phyloP scores from a whole-genome alignment of 192 early-diverging fungal genomes.

The Coemansia sp. region DNA sequence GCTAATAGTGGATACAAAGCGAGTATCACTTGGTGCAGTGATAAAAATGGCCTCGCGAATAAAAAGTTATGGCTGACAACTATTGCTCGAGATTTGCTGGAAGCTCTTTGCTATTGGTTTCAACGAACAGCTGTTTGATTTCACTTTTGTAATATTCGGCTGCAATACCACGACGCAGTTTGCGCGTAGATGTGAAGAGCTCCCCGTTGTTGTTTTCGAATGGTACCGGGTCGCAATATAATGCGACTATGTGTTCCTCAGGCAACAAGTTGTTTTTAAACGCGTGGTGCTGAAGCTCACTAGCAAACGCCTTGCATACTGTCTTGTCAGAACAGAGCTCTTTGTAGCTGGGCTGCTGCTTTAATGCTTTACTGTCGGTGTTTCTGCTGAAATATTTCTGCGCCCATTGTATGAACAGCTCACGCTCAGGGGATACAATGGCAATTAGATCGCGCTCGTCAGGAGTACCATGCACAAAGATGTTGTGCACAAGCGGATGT shows the following conservation, averaged over 20 bases:
- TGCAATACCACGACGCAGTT: slow-evolving; percentile 64
- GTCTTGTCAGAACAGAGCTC: neutral
- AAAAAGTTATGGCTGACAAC: too few relatives aligned
- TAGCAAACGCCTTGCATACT: neutral
- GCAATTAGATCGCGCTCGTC: slow-evolving; percentile 80
- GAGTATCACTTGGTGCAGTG: too few relatives aligned
- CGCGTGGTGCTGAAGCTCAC: neutral
- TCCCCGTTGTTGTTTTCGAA: slow-evolving; percentile 68
- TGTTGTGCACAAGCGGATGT: slow-evolving; percentile 76
- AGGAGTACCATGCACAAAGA: slow-evolving; percentile 91
- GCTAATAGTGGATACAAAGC: too few relatives aligned
- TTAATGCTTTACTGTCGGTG: too few relatives aligned
- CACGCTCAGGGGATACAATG: slow-evolving; percentile 81
- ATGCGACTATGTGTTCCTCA: slow-evolving; percentile 66
- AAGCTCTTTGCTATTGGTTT: slow-evolving; percentile 26
- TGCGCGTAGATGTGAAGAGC: slow-evolving; percentile 85
- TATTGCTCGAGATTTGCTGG: neutral
- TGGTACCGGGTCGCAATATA: slow-evolving; percentile 64
- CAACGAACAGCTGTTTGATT: slow-evolving; percentile 56
- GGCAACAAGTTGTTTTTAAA: neutral
- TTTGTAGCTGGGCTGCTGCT: slow-evolving; percentile 10
- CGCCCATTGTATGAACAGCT: slow-evolving; percentile 68
- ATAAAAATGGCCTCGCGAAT: too few relatives aligned
- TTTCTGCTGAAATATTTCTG: too few relatives aligned
- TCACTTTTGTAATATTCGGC: slow-evolving; percentile 39